Evolutionary conservation across 257 asterid species (phyloP), one percentile per base, ranked within the genome.

Genomic region (Solanum neorickii): DNA sequence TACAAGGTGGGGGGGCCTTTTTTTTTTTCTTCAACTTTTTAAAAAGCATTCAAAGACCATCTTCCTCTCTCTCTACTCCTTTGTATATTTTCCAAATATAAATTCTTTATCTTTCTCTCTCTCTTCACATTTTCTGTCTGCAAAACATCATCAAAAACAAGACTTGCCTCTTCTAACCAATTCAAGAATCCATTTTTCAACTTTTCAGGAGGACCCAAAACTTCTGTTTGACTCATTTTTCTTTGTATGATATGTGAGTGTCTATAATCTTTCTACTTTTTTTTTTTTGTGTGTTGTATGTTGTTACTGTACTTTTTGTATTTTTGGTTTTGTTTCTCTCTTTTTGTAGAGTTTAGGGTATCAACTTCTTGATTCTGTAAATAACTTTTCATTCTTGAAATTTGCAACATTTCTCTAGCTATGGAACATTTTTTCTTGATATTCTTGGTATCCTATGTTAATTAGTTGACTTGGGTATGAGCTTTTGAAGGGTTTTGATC

Each of bases 41-140:
- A 49, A 87, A 91, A 92, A 89, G 92, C 87, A 88, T 87, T 69
- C 68, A 46, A 87, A 21, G 49, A 82, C 73, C 39, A 46, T 86
- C 65, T 46, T 86, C 52, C 47, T 59, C 78, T 59, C 78, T 72
- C 78, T 72, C 78, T 72, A 8, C 78, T 72, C 42, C 21, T 70
- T 69, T 37, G 13, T 69, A 15, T 69, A 69, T 29, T 69, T 72
- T 72, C 39, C 44, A 39, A 39, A 74, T 78, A 78, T 78, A 27
- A 27, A 27, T n/a, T 83, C 14, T 52, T 11, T 20, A 77, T 46
- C 80, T 84, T 16, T 27, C 82, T 65, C 86, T 83, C 86, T 60
- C 87, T 83, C 74, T 20, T 59, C 73, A 73, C 68, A 86, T 86
- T 70, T 73, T 86, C 73, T 86, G 56, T 66, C 87, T 25, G 68